Evolutionary conservation across 768 basidiomycete genomes (phyloP), one percentile per base, ranked within the genome.

Genomic region (Candolleomyces aberdarensis): DNA sequence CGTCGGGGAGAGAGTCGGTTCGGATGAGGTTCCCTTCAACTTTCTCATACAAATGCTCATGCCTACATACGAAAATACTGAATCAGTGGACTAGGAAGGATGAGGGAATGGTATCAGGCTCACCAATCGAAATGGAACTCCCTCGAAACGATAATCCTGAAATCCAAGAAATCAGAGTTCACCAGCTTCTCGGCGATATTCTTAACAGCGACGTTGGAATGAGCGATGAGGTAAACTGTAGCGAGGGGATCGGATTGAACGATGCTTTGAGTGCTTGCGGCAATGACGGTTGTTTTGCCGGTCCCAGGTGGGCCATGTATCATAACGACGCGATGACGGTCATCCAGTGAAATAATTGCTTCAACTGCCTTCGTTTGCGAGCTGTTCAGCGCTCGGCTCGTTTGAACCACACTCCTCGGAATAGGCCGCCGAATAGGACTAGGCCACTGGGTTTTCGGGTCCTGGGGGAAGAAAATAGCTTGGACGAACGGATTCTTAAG

Each of bases 151-250:
- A 91, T 67, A 0, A 91, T 71, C 65, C 76, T 87, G 75, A 84
- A 91, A 7, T 81, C 62, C 1, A 67, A 44, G 52, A 86, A 78
- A 5, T 70, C 73, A 62, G 80, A 74, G 1, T 76, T 70, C 2
- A 75, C 78, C 13, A 91, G 69, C 65, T 88, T 91, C 66, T 89
- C 88, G 17, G 89, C 89, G 64, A 91, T 88, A 63, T 91, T 91
- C 71, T 89, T 91, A 40, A 92, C 88, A 36, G 89, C 90, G 57
- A 91, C 83, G 70, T 92, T 91, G 10, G 87, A 87, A 63, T 91
- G 88, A 3, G 89, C 86, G 56, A 86, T 73, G 9, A 92, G 78
- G 85, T 87, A 92, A 10, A 89, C 72, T 0, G 82, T 78, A 3
- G 59, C 58, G 8, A 40, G 52, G 17, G 64, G 61, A 46, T 72